phyloP scores from a whole-genome alignment of 2,329 filamentous ascomycete species.

The Fusarium secorum region DNA sequence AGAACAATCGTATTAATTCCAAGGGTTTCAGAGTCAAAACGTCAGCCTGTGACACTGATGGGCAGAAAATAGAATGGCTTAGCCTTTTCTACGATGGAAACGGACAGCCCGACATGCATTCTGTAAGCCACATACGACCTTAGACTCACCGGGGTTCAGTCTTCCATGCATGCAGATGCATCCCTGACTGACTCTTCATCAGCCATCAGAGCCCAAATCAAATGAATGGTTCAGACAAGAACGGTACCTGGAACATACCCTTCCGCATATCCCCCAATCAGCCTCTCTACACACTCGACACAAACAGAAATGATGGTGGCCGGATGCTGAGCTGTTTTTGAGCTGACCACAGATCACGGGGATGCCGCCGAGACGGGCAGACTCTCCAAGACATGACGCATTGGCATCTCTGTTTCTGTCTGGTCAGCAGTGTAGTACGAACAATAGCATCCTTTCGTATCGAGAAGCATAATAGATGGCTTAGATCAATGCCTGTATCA shows the following conservation, averaged over 20 bases:
- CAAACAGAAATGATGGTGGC: conserved; percentile 21
- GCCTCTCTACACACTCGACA: not conserved
- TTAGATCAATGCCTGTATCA: conserved; percentile 4
- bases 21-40: not conserved
- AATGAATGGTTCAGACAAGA: conserved; percentile 23
- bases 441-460: conserved; percentile 15
- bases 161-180: conserved; percentile 29
- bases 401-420: conserved; percentile 9
- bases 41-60: conserved; percentile 17
- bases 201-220: conserved; percentile 3
- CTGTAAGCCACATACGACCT: conserved; percentile 30
- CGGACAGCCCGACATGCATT: conserved; percentile 30
- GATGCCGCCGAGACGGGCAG: conserved; percentile 27
- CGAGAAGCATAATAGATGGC: not conserved
- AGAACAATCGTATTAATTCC: not conserved
- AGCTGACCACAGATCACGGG: conserved; percentile 39
- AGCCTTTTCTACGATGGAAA: conserved; percentile 26
- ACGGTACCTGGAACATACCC: conserved; percentile 27
- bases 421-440: conserved; percentile 30
- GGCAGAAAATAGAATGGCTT: conserved; percentile 14
- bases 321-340: conserved; percentile 39
- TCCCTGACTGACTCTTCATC: conserved; percentile 18
- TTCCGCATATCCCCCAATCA: conserved; percentile 31
- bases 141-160: conserved; percentile 24
- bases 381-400: conserved; percentile 21